Base-by-base conservation (phyloP, 371 early-diverging fungal species). In the Vairimorpha ceranae region DNA sequence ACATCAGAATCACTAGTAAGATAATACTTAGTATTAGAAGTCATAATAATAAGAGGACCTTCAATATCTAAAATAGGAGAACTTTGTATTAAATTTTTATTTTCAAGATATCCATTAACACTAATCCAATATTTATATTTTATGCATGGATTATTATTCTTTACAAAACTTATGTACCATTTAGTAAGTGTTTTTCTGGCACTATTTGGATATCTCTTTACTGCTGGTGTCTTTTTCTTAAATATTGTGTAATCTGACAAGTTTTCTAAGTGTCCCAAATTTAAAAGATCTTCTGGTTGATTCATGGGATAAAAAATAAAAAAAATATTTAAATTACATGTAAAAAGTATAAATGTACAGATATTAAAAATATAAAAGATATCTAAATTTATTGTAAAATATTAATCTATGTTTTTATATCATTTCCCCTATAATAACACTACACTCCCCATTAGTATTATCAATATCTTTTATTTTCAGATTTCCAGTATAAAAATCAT, bases 401-500 rank as follows among this genome's bases (percentile, higher is more conserved):
- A n/a, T n/a, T n/a, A n/a, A n/a, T n/a, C n/a, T n/a, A n/a, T n/a
- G n/a, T n/a, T n/a, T n/a, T n/a, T n/a, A n/a, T n/a, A n/a, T n/a
- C n/a, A n/a, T n/a, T n/a, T n/a, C n/a, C 41, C 64, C 64, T 15
- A 35, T 3, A 1, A 64, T 64, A 25, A 8, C 8, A 25, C 45
- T 23, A 41, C n/a, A 64, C 21, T 36, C 45, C 27, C 25, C 64
- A 6, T 64, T 32, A 2, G 17, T 36, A 64, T 64, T 64, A 17
- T 32, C 17, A 27, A 64, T 43, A 43, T 64, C 64, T 12, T n/a
- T 8, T 4, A 64, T 45, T 23, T 64, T 64, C n/a, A 41, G n/a
- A 27, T 23, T 38, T 21, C 64, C 64, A 19, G 64, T 43, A 64
- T 64, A 64, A 43, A 14, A 8, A 21, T 64, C 19, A 41, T 64